Evolutionary conservation across 495 filamentous ascomycete species (phyloP).

Genomic region (Annulohypoxylon bovei): DNA sequence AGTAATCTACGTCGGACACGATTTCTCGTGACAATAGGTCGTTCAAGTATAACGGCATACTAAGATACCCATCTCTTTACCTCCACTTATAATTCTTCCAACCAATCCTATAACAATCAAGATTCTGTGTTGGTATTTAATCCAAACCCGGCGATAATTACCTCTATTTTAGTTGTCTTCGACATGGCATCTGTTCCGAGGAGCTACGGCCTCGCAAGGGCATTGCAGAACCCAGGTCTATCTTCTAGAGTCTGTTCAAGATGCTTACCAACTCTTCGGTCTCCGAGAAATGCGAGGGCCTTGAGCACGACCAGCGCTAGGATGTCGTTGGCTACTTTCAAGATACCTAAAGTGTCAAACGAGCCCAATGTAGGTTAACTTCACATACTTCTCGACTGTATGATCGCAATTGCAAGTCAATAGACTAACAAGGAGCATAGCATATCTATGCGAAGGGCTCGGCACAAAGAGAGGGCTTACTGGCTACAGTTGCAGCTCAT

Average conservation of each 20-base stretch:
- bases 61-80: conserved; percentile 11
- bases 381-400: neutral
- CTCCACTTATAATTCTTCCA: neutral
- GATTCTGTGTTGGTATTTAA: neutral
- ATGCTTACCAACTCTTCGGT: conserved; percentile 32
- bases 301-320: conserved; percentile 35
- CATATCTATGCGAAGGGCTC: conserved; percentile 89
- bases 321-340: conserved; percentile 75
- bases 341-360: conserved; percentile 85
- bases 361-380: conserved; percentile 84
- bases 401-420: neutral
- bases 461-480: conserved; percentile 75
- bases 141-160: neutral
- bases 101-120: neutral
- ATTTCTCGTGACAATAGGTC: neutral
- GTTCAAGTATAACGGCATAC: neutral
- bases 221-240: conserved; percentile 23
- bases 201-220: conserved; percentile 39
- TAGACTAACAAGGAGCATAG: conserved; percentile 57
- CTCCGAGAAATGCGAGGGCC: conserved; percentile 23
- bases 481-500: conserved; percentile 70
- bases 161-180: neutral
- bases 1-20: conserved; percentile 11
- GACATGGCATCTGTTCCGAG: conserved; percentile 35
- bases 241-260: conserved; percentile 35